These are phyloP conservation scores for Colletotrichum musicola DNA, from an alignment of 2,329 filamentous ascomycete genomes.

Conservation along the genomic window DNA sequence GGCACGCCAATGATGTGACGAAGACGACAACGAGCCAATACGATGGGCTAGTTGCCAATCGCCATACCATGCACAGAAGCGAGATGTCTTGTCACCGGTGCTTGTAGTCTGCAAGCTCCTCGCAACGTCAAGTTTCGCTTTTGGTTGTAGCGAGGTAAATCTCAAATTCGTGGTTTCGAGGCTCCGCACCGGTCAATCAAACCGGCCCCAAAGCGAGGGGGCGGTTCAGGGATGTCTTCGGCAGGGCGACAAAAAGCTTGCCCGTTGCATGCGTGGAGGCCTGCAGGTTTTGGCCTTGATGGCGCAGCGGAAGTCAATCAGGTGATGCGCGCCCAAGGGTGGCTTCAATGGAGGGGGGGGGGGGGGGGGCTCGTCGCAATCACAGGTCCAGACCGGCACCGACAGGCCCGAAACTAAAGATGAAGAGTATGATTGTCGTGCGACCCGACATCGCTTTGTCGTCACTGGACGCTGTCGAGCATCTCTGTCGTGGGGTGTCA, in stretches of 20 bases:
- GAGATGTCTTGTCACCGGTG: not conserved
- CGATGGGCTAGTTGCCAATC: not conserved
- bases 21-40: not conserved
- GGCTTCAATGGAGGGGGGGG: no score
- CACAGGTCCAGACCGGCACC: constrained; percentile 8
- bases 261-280: not conserved
- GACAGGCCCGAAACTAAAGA: not conserved
- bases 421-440: not conserved
- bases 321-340: constrained; percentile 12
- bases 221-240: not conserved
- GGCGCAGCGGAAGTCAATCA: constrained; percentile 33
- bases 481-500: not conserved
- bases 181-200: constrained; percentile 34
- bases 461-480: not conserved
- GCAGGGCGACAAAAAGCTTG: not conserved
- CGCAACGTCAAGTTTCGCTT: constrained; percentile 11
- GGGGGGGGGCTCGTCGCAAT: not conserved
- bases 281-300: constrained; percentile 14
- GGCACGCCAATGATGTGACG: constrained; percentile 22
- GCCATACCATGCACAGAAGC: not conserved
- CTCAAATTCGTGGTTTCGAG: constrained; percentile 8
- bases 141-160: not conserved
- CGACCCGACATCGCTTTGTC: not conserved
- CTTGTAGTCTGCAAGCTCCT: constrained; percentile 6
- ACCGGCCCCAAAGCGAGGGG: not conserved